A percentile compares a stretch with the other conserved stretches of the same genome.
These are phyloP conservation scores for Fomitopsis palustris DNA, from an alignment of 1,284 basidiomycete genomes.

Conservation along the genomic window DNA sequence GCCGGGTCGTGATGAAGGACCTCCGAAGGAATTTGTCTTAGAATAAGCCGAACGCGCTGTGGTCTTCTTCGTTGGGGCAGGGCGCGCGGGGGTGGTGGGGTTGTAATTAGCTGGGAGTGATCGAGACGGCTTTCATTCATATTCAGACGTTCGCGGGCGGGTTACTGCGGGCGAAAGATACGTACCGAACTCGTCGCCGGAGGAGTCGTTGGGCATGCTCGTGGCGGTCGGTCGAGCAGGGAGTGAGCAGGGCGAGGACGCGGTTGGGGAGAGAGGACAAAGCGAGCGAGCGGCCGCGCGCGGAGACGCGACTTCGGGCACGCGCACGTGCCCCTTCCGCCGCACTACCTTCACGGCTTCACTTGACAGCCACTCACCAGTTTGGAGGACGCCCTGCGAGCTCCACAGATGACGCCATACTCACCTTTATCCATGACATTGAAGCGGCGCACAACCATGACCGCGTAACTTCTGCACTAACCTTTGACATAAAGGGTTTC, in stretches of 20 bases:
- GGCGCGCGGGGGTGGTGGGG: conserved; percentile 25
- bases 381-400: too few species aligned
- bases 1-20: conserved; percentile 19
- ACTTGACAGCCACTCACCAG: neutral
- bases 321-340: neutral
- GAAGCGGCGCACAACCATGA: too few species aligned
- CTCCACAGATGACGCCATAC: too few species aligned
- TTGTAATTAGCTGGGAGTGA: conserved; percentile 18
- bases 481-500: too few species aligned
- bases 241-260: neutral
- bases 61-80: conserved; percentile 14
- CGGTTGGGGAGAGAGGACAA: neutral
- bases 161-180: neutral
- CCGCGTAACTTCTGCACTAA: too few species aligned
- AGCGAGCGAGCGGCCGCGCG: neutral
- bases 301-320: neutral
- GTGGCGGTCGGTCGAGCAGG: neutral
- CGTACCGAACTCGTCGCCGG: conserved; percentile 22
- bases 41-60: conserved; percentile 10
- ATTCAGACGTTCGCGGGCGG: conserved; percentile 18
- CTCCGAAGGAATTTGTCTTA: conserved; percentile 15
- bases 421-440: too few species aligned
- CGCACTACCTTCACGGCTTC: neutral
- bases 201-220: conserved; percentile 19
- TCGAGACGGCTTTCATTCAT: conserved; percentile 10